Conservation (phyloP, 2,329 filamentous ascomycete genomes). For the Penicillium palitans region DNA sequence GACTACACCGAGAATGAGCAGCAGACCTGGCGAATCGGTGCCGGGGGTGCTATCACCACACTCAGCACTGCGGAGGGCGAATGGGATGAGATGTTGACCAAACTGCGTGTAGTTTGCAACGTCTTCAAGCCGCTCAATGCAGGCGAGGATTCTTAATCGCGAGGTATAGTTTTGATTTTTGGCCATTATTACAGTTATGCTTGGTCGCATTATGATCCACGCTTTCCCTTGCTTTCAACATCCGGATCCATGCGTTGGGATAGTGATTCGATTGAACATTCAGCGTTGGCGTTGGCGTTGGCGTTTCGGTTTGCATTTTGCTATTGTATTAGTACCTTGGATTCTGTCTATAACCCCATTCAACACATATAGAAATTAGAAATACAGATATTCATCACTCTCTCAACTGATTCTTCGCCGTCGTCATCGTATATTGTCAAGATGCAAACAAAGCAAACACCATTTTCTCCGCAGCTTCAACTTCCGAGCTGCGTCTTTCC, state of each 20-base stretch:
- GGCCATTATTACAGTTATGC: background rate
- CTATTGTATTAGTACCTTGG: background rate
- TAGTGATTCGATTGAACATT: slow-evolving; percentile 34
- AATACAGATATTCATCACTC: background rate
- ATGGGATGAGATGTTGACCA: slow-evolving; percentile 86
- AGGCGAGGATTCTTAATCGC: background rate
- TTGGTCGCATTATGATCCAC: slow-evolving; percentile 13
- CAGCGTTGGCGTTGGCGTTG: slow-evolving; percentile 28
- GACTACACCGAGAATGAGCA: slow-evolving; percentile 13
- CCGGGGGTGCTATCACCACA: slow-evolving; percentile 85
- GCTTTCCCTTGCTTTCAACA: slow-evolving; percentile 30
- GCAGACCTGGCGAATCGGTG: slow-evolving; percentile 74
- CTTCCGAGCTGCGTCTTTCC: slow-evolving; percentile 2
- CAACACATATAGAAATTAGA: background rate
- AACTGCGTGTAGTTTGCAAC: slow-evolving; percentile 54
- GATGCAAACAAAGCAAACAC: slow-evolving; percentile 36
- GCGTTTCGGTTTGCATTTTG: slow-evolving; percentile 14
- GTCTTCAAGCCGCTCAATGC: slow-evolving; percentile 40
- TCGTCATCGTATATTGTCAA: background rate
- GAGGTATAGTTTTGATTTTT: too few species aligned
- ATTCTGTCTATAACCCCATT: background rate
- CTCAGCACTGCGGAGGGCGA: slow-evolving; percentile 78
- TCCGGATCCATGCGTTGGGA: slow-evolving; percentile 20
- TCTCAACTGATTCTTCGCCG: background rate
- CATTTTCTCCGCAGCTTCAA: slow-evolving; percentile 11